A percentile compares a stretch with the other conserved stretches of the same genome.
phyloP scores from a whole-genome alignment of 441 rosid species.

The Geranium incanum region DNA sequence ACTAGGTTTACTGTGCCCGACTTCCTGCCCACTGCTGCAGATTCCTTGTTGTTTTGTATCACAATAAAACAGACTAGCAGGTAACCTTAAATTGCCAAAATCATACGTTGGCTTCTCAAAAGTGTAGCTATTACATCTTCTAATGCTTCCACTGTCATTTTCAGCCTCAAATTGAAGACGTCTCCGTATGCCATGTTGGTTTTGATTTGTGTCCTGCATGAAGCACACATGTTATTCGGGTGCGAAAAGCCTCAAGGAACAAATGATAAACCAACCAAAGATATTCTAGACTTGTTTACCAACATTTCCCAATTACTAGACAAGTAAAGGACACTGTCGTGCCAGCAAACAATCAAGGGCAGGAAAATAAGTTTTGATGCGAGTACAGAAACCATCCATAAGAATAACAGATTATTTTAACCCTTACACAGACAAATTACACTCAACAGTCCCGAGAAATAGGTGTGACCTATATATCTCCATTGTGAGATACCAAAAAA shows the following conservation, averaged over 20 bases:
- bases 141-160: neutral
- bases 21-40: slow-evolving; percentile 1
- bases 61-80: slow-evolving; percentile 13
- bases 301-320: no score
- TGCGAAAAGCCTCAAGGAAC: neutral
- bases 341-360: no score
- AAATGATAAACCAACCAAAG: neutral
- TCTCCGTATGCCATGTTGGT: slow-evolving; percentile 27
- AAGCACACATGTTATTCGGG: slow-evolving; percentile 2
- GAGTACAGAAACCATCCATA: no score
- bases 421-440: no score
- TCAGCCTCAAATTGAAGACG: slow-evolving; percentile 32
- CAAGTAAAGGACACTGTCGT: no score
- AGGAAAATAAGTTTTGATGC: no score
- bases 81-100: slow-evolving; percentile 13
- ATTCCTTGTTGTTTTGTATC: slow-evolving; percentile 12
- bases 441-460: no score
- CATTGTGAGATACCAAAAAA: no score
- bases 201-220: slow-evolving; percentile 23
- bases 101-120: slow-evolving; percentile 12
- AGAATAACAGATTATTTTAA: no score
- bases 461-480: no score
- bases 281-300: no score
- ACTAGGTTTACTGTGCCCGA: slow-evolving; percentile 7
- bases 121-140: slow-evolving; percentile 9